Base-by-base conservation (phyloP, 2,329 filamentous ascomycete genomes). In the Talaromyces sp. region DNA sequence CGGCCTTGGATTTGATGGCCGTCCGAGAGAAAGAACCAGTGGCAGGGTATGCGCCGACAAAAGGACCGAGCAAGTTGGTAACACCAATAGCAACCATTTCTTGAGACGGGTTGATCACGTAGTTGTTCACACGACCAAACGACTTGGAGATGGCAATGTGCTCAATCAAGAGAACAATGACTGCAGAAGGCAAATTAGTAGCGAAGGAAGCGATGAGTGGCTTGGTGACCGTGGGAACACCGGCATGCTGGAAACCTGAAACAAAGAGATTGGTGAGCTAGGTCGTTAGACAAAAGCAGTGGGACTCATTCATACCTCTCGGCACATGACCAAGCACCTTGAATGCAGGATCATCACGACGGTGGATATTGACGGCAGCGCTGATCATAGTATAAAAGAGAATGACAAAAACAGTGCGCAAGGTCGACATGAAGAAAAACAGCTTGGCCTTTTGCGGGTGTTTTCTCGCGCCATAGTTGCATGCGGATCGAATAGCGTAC, bases 91-190 rank as follows among this genome's bases (percentile, higher is more conserved):
- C 93, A 53, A 99, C 90, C 77, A 99, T 84, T 73, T 99, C 93
- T 73, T 99, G 93, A 0, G 93, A 97, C 0, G 95, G 93, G 67
- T 97, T 88, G 72, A 99, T 97, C 17, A 86, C 88, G 76, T 99
- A 99, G 78, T 96, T 96, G 80, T 97, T 98, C 68, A 97, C 85
- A 62, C 93, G 86, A 10, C 95, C 95, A 67, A 99, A 98, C 0
- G 93, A 97, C 75, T 98, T 99, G 19, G 93, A 91, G 64, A 98
- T 97, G 54, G 93, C 92, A 68, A 98, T 96, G 73, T 98, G 93
- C 76, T 98, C 95, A 63, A 98, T 96, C 38, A 98, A 82, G 60
- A 98, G 82, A n/a, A 99, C 93, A 65, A 98, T 96, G 57, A 97
- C 87, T 0, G 89, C 88, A 8, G 90, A 89, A 0, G 95, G 95